Evolutionary conservation across 257 asterid species (phyloP), one percentile per base, ranked within the genome.

Genomic region (Solanum paucissectum): DNA sequence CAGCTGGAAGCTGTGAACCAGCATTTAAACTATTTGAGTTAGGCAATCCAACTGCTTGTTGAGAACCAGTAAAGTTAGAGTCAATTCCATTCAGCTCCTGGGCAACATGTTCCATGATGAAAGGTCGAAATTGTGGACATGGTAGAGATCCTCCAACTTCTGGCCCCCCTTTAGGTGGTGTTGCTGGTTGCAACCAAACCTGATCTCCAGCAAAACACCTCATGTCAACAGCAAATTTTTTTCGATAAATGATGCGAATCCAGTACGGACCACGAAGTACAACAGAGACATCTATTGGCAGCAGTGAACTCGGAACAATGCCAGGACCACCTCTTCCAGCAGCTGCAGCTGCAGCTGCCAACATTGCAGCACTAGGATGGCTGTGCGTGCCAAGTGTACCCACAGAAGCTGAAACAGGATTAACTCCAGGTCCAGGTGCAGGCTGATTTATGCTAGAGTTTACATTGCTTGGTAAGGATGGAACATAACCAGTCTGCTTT

Each of bases 121-220:
- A 97, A 64, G 99, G 99, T 83, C 99, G 98, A 87, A 97, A 96
- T 87, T 97, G 99, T 37, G 99, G 99, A 91, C 99, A 97, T 13
- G 99, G 98, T 89, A 97, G 95, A 69, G 99, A 97, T 89, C 99
- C 99, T 83, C 99, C 99, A 68, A 87, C 92, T 42, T 96, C 90
- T n/a, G 92, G 96, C 37, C 99, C 99, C 73, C 95, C 98, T 91
- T 96, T 97, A 5, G 99, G 99, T 16, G 99, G 99, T 60, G 99
- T 97, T 40, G 99, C 99, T 86, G 99, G 99, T 92, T 97, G 99
- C 94, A 97, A 90, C 99, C 99, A 97, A 36, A 97, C 99, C 89
- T 97, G 99, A 92, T 96, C 99, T 91, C 99, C 99, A 87, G 99
- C 98, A 93, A 92, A 97, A 91, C 99, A 97, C 79, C 99, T 94